These are phyloP conservation scores for Conidiobolus incongruus DNA, from an alignment of 371 early-diverging fungal genomes.

Conservation along the genomic window DNA sequence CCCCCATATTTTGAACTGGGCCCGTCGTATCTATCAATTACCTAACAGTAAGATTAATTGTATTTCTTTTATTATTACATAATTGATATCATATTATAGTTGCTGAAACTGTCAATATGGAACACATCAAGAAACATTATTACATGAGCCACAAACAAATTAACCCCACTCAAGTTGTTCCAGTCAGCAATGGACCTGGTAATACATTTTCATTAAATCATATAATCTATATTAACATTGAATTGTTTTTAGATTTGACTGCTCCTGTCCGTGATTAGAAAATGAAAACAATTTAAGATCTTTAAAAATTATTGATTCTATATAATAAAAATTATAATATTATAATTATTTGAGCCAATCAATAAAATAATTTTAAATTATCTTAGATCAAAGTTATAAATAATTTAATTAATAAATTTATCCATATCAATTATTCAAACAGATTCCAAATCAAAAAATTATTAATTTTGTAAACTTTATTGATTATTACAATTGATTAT, in stretches of 20 bases:
- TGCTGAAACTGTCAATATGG: slow-evolving; percentile 63
- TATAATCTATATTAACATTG: neutral
- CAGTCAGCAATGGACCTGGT: slow-evolving; percentile 59
- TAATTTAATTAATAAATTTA: too few relatives aligned
- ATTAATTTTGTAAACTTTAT: too few relatives aligned
- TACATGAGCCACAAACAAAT: slow-evolving; percentile 74
- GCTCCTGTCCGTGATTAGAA: neutral
- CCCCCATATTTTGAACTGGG: slow-evolving; percentile 71
- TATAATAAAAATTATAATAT: too few relatives aligned
- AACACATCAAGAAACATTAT: slow-evolving; percentile 87
- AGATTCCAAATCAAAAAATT: too few relatives aligned
- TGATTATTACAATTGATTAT: too few relatives aligned
- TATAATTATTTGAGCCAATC: too few relatives aligned
- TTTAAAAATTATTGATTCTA: neutral
- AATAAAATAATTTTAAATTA: too few relatives aligned
- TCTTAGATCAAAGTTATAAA: too few relatives aligned
- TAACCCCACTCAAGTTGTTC: slow-evolving; percentile 78
- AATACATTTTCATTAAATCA: neutral
- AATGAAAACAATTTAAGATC: neutral
- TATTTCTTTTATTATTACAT: neutral
- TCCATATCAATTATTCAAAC: too few relatives aligned
- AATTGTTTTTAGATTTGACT: neutral
- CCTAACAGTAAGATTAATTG: slow-evolving; percentile 22
- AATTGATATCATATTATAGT: slow-evolving; percentile 10
- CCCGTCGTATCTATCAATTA: slow-evolving; percentile 58